Base-by-base conservation (phyloP, 2,329 filamentous ascomycete species). In the Pleoardoris graminearum region DNA sequence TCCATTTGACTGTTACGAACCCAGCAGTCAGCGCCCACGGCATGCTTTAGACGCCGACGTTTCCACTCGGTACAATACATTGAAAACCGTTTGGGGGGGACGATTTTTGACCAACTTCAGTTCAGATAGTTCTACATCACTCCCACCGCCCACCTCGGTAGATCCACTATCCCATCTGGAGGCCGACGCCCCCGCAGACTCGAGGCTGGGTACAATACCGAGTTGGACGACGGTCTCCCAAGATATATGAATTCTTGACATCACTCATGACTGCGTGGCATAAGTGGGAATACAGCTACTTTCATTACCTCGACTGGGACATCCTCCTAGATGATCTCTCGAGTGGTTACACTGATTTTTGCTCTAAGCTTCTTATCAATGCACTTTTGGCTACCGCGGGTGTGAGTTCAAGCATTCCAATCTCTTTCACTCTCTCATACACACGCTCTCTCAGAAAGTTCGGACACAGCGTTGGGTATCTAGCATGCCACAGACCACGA, bases 61-160 rank as follows among this genome's bases (percentile, higher is more conserved):
- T 10, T 65, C 66, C 38, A 61, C 61, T 60, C 59, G 64, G 67
- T 70, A 62, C 58, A 63, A 56, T 43, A 21, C 21, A 23, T 16
- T 6, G 48, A 23, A 14, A 22, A 45, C 47, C 29, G 33, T 45
- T 37, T 38, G 44, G 32, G 32, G 52, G 47, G 50, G 45, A 32
- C n/a, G n/a, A n/a, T 42, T 56, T 65, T 68, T 69, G 62, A 68
- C 67, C 65, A 63, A 63, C 61, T 36, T 51, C 52, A 69, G 67
- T 54, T 66, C 62, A 65, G 66, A 63, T 55, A 61, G 55, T 48
- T 58, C 58, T 53, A 52, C 39, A 35, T 54, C 58, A 16, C 39
- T 55, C 30, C 55, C 55, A 14, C 50, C 37, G 10, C 58, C 45
- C n/a, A 64, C 58, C 12, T 63, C 65, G 14, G 60, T 67, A 42